Evolutionary conservation across 768 basidiomycete genomes (phyloP).

Genomic region (Pseudohyphozyma bogoriensis): DNA sequence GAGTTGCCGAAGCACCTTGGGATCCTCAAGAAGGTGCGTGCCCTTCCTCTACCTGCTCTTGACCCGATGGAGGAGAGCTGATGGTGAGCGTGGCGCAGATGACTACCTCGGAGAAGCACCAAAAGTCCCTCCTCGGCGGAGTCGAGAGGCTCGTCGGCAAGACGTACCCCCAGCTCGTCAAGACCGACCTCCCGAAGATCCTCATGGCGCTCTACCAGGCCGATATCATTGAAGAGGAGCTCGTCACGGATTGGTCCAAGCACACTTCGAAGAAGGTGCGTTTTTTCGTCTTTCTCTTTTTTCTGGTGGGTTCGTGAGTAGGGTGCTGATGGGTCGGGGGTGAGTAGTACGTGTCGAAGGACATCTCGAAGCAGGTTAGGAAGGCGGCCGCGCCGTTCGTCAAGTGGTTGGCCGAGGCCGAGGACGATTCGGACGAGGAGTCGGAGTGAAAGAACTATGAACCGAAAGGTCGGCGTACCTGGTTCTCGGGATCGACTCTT

Average conservation of each 20-base stretch:
- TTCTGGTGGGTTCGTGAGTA: neutral
- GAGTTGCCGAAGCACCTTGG: conserved; percentile 48
- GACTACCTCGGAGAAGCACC: conserved; percentile 85
- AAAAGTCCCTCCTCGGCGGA: conserved; percentile 87
- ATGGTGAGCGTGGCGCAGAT: conserved; percentile 45
- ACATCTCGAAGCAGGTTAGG: conserved; percentile 86
- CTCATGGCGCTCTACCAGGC: conserved; percentile 88
- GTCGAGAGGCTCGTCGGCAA: conserved; percentile 77
- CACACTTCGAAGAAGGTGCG: conserved; percentile 30
- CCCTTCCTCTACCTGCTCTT: neutral
- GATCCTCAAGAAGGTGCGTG: conserved; percentile 63
- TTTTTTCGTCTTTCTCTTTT: neutral
- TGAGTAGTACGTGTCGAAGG: conserved; percentile 55
- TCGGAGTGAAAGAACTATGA: too few species aligned
- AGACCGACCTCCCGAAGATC: conserved; percentile 41
- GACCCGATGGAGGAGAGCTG: neutral
- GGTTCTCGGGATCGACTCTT: too few species aligned
- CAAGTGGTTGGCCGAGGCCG: conserved; percentile 84
- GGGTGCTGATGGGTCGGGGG: neutral
- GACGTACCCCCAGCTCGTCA: conserved; percentile 57
- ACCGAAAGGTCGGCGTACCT: too few species aligned
- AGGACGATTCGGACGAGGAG: conserved; percentile 18
- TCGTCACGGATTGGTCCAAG: conserved; percentile 50
- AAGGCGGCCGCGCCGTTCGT: conserved; percentile 87
- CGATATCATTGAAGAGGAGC: conserved; percentile 84